Evolutionary conservation across 805 yeast species (phyloP).

Genomic region (Lipomyces kockii): DNA sequence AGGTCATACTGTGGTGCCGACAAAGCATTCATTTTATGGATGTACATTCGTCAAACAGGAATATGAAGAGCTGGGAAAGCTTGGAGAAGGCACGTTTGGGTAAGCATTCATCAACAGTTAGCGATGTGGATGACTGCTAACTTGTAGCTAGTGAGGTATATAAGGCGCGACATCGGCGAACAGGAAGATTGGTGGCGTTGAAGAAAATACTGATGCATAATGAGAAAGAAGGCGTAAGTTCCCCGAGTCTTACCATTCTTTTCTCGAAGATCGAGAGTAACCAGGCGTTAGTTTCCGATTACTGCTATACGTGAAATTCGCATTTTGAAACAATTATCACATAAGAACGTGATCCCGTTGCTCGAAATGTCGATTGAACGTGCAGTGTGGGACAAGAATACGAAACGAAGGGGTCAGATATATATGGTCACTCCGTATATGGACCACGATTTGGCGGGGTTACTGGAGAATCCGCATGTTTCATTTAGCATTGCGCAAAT

Average conservation of each 20-base stretch:
- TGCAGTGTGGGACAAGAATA: conserved; percentile 39
- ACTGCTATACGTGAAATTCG: conserved; percentile 93
- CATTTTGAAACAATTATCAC: conserved; percentile 70
- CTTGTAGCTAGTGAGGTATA: conserved; percentile 66
- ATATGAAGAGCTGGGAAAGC: conserved; percentile 47
- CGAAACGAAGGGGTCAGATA: conserved; percentile 50
- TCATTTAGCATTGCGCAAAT: conserved; percentile 66
- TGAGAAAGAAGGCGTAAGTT: conserved; percentile 59
- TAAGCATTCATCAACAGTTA: conserved; percentile 25
- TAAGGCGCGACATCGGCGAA: conserved; percentile 64
- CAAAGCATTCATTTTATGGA: conserved; percentile 40
- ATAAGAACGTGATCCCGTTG: conserved; percentile 74
- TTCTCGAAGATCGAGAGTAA: neutral
- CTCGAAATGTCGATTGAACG: conserved; percentile 74
- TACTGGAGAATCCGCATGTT: conserved; percentile 78
- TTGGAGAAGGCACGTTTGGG: conserved; percentile 89
- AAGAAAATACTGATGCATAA: conserved; percentile 81
- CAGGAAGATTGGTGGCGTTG: conserved; percentile 75
- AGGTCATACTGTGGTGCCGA: neutral
- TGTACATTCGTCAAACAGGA: conserved; percentile 45
- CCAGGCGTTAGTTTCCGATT: conserved; percentile 65
- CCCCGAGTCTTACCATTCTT: neutral
- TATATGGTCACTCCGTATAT: conserved; percentile 92
- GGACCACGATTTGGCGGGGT: conserved; percentile 89
- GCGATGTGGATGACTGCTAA: neutral